Evolutionary conservation across 2,329 filamentous ascomycete species (phyloP), one percentile per base, ranked within the genome.

Genomic region (Cytospora piceae): DNA sequence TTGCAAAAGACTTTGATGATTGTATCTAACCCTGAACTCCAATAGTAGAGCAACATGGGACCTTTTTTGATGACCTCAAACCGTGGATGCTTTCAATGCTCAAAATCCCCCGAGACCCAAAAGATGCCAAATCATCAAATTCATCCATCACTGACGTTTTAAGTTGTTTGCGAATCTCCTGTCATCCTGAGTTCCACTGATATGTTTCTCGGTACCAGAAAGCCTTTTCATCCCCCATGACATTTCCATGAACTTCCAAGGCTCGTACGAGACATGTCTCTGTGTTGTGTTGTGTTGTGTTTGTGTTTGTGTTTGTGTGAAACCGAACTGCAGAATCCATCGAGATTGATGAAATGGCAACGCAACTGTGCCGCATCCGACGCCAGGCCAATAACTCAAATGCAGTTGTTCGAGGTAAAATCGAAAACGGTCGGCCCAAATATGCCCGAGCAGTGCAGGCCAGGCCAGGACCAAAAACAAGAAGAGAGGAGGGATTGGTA

Each of bases 11-110:
- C 24, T 46, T n/a, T 14, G 4, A 22, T 46, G 34, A 37, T 22
- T 60, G 42, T 60, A 39, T 67, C 65, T 67, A 65, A 52, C 65
- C 65, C 57, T 52, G 62, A 67, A 67, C 65, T 62, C 65, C 65
- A 56, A 11, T 51, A 54, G 12, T 51, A 54, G 39, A 34, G 58
- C 62, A 65, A 67, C 34, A 51, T 24, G 27, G 39, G 63, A 34
- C 61, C 54, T 24, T 32, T 64, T 61, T 61, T 53, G n/a, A 29
- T 53, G 63, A 62, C 58, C 58, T 61, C 39, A 53, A 57, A 22
- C 56, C 17, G 22, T 54, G 49, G 57, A 54, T 66, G 52, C 53
- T 63, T n/a, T 29, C 59, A 62, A 65, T 65, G 63, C 58, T 54
- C 58, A 61, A 51, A 27, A 53, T 55, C 51, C 63, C 51, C 59